phyloP scores from a whole-genome alignment of 1,284 basidiomycete species.

The Ustilago lituana region DNA sequence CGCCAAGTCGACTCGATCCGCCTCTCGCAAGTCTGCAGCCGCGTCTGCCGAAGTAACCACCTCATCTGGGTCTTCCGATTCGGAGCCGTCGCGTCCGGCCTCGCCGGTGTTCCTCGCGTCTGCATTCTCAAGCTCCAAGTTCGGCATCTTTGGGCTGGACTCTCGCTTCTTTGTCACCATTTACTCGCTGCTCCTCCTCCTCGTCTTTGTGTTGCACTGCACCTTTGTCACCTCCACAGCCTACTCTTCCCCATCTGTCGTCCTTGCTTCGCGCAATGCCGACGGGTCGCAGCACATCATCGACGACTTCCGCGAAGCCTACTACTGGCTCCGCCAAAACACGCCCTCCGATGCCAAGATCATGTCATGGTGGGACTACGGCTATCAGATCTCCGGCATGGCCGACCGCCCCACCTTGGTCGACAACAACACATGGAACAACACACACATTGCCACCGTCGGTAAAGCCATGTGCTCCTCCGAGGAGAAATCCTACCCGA shows the following conservation, averaged over 20 bases:
- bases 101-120: conserved; percentile 30
- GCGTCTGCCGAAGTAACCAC: conserved; percentile 52
- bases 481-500: conserved; percentile 96
- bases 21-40: conserved; percentile 57
- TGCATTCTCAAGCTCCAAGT: conserved; percentile 43
- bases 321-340: conserved; percentile 98
- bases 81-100: conserved; percentile 17
- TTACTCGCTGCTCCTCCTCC: conserved; percentile 81
- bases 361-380: conserved; percentile 99
- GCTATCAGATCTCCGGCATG: conserved; percentile 99
- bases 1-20: conserved; percentile 67
- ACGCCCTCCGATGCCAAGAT: conserved; percentile 90
- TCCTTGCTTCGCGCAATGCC: conserved; percentile 80
- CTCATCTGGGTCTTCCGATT: conserved; percentile 8
- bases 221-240: conserved; percentile 95
- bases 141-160: conserved; percentile 86
- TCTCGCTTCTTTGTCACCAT: conserved; percentile 80
- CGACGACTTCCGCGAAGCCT: conserved; percentile 99
- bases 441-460: conserved; percentile 72
- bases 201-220: conserved; percentile 85
- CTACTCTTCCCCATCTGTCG: conserved; percentile 97
- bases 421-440: conserved; percentile 99
- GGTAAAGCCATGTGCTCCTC: conserved; percentile 83
- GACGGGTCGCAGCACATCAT: conserved; percentile 95
- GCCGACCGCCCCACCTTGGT: conserved; percentile 96